A percentile compares a stretch with the other conserved stretches of the same genome.
phyloP scores from a whole-genome alignment of 2,329 filamentous ascomycete species.

The Tricladium varicosporioides region DNA sequence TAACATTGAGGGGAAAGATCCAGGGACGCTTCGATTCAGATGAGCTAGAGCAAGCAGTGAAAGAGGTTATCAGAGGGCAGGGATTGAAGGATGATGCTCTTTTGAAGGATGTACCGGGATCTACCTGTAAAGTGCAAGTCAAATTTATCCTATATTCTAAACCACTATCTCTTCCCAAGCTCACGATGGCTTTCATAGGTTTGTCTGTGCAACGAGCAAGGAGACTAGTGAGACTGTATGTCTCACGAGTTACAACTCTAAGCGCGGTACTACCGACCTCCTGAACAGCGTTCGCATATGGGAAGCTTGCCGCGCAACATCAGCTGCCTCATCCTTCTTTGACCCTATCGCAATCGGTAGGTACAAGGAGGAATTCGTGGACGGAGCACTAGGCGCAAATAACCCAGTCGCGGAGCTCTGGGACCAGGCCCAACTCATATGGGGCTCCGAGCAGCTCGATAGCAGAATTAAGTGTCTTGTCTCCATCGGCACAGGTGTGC shows the following conservation, averaged over 20 bases:
- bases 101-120: slow-evolving; percentile 27
- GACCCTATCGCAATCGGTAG: slow-evolving; percentile 19
- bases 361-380: slow-evolving; percentile 2
- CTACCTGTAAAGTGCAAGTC: slow-evolving; percentile 32
- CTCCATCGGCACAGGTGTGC: slow-evolving; percentile 40
- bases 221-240: slow-evolving; percentile 25
- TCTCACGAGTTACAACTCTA: slow-evolving; percentile 1
- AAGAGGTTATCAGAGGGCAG: slow-evolving; percentile 20
- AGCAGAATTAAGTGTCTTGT: slow-evolving; percentile 37
- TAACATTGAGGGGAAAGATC: not conserved
- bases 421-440: slow-evolving; percentile 39
- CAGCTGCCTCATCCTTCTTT: slow-evolving; percentile 22
- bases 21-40: not conserved
- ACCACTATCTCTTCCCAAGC: not conserved
- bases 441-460: slow-evolving; percentile 31
- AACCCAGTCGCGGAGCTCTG: slow-evolving; percentile 33
- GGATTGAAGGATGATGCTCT: slow-evolving; percentile 28
- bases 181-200: slow-evolving; percentile 22
- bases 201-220: slow-evolving; percentile 35
- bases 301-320: slow-evolving; percentile 19
- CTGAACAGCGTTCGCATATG: slow-evolving; percentile 17
- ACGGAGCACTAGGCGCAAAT: slow-evolving; percentile 6
- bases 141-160: not conserved
- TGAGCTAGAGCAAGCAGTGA: slow-evolving; percentile 18
- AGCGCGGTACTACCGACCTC: slow-evolving; percentile 12